Evolutionary conservation across 2,329 filamentous ascomycete species (phyloP).

Genomic region (Calonectria pseudoreteaudii): DNA sequence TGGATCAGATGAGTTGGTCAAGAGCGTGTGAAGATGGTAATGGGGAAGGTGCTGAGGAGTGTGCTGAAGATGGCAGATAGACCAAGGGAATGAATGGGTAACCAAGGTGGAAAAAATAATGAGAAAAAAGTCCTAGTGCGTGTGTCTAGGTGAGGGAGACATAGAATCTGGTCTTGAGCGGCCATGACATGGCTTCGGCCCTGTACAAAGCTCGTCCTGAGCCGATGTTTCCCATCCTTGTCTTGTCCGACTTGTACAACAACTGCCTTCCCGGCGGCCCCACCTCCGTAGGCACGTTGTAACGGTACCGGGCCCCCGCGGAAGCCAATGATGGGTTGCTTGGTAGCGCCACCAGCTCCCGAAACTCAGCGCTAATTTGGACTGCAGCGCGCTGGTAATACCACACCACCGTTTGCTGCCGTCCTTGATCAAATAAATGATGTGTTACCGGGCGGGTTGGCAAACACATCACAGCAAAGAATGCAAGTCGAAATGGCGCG

Average conservation of each 20-base stretch:
- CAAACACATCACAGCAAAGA: neutral
- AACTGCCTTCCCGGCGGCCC: neutral
- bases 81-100: no score
- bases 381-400: neutral
- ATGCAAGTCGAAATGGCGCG: neutral
- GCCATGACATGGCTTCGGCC: no score
- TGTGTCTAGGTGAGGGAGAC: neutral
- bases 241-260: neutral
- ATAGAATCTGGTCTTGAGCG: neutral
- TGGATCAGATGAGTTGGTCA: neutral
- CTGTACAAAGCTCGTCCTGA: neutral
- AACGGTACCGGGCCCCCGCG: neutral
- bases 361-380: neutral
- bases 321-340: neutral
- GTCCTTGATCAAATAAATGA: neutral
- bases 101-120: no score
- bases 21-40: neutral
- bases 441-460: neutral
- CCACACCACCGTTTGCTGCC: neutral
- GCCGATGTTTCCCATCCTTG: neutral
- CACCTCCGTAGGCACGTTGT: neutral
- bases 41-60: no score
- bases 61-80: no score
- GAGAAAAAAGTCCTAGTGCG: neutral
- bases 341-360: neutral